Percentiles rank a stretch among this genome's conserved stretches.
phyloP scores from a whole-genome alignment of 768 basidiomycete species.

The Hydnum rufescens region DNA sequence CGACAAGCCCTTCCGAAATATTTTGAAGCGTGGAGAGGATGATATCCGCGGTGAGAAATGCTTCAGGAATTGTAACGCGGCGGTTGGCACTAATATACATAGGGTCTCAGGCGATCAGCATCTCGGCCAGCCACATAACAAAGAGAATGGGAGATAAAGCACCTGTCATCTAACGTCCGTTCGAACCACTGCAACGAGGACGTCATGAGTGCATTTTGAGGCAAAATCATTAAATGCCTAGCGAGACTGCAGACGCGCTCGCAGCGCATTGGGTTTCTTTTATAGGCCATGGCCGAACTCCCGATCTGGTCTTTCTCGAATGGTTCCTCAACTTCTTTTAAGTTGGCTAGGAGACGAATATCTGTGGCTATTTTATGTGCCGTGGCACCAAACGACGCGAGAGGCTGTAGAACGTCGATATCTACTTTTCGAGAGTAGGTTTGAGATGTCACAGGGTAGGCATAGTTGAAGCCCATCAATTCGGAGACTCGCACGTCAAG shows the following conservation, averaged over 20 bases:
- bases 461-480: constrained; percentile 80
- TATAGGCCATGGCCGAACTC: constrained; percentile 96
- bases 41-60: constrained; percentile 92
- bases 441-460: constrained; percentile 95
- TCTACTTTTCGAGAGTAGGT: constrained; percentile 98
- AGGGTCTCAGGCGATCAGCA: background rate
- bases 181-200: constrained; percentile 95
- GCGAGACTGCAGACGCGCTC: constrained; percentile 93
- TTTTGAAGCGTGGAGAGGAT: constrained; percentile 90
- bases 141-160: constrained; percentile 6
- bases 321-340: constrained; percentile 98
- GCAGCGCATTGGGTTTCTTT: constrained; percentile 97
- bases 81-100: constrained; percentile 60
- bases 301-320: constrained; percentile 99
- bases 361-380: constrained; percentile 98
- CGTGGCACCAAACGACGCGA: constrained; percentile 80
- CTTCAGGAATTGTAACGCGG: constrained; percentile 88
- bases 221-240: constrained; percentile 89
- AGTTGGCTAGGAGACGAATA: constrained; percentile 77
- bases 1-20: constrained; percentile 96
- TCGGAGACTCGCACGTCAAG: constrained; percentile 79
- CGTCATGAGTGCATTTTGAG: constrained; percentile 94
- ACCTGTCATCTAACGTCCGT: constrained; percentile 93
- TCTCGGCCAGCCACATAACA: background rate
- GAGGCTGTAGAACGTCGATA: constrained; percentile 72